Evolutionary conservation across 257 asterid species (phyloP), one percentile per base, ranked within the genome.

Genomic region (Fraxinus excelsior): DNA sequence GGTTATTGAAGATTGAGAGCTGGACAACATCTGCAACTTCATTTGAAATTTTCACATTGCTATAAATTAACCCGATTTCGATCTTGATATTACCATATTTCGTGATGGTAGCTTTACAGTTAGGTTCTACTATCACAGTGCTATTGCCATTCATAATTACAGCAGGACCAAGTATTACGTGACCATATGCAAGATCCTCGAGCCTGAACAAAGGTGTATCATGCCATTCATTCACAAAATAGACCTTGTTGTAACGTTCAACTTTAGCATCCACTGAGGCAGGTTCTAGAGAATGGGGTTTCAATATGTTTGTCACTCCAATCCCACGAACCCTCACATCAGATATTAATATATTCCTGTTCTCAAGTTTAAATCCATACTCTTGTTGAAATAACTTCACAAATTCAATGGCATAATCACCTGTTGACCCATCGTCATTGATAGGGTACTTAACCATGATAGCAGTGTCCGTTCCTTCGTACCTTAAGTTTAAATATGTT

Each of bases 21-120:
- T 93, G 99, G 76, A 95, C 99, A 74, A 95, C 99, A 82, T 95
- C 98, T 35, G 98, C 99, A 67, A 95, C 92, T 72, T 88, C 90
- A 72, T 87, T 96, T 6, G 89, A 82, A 40, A 86, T 79, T 77
- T 88, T 87, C 31, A 77, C 81, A 4, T 78, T 80, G 29, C 72
- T 80, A 21, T 79, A 78, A 51, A 74, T 42, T 14, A 94, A 83
- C 72, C 84, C 89, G 6, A 95, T 86, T 81, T 90, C 91, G 42
- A 95, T 86, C 86, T 82, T 95, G 72, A 95, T 85, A 84, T 95
- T 95, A 16, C 99, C 96, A 40, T 90, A 95, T 79, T 86, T 86
- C 1, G 98, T 91, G 68, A 95, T 83, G 51, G 25, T 25, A 53
- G 97, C 96, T 84, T 86, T 90, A 68, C 98, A 91, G 75, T 85